Base-by-base conservation (phyloP, 1,139 yeast species). In the Yarrowia galli region DNA sequence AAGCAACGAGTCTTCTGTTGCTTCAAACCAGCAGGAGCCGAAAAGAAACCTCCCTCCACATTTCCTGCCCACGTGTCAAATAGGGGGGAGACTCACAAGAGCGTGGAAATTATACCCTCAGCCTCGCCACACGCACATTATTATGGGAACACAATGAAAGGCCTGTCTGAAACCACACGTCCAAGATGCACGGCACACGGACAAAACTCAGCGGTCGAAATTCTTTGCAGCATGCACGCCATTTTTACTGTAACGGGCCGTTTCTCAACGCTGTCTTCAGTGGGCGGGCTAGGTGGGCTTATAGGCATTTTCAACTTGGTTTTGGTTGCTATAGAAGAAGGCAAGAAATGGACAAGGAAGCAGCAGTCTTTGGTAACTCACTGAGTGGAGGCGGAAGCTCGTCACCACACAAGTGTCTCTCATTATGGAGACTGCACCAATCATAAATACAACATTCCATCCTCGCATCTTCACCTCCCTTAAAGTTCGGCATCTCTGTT, bases 401-500 rank as follows among this genome's bases (percentile, higher is more conserved):
- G 1, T 10, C 32, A 28, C 32, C 32, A 10, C 32, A 10, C 32
- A 28, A 28, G 10, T 6, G 32, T 28, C 32, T 3, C 32, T 28
- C 32, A 6, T 10, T 28, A 1, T 28, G 32, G 32, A 28, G 8
- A 28, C 32, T 28, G 32, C 32, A 28, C 32, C 32, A 28, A 28
- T 28, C 32, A 28, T 28, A 28, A 8, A 28, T 7, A 28, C 32
- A 28, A 28, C 32, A 28, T 28, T 40, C 20, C 22, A 40, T 40
- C 5, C 20, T 43, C 48, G 25, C 48, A 38, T n/a, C 18, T 12
- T 5, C 5, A 2, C n/a, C 23, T 2, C 5, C 15, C 48, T 23
- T 46, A 25, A 20, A 46, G 51, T 46, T 46, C 51, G 51, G 51
- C 51, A 46, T 46, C 51, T 46, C 51, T 23, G 51, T 43, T 43